Percentiles rank a stretch among this genome's conserved stretches.
Conservation (phyloP, 345 rosid species). For the Turnera subulata region DNA sequence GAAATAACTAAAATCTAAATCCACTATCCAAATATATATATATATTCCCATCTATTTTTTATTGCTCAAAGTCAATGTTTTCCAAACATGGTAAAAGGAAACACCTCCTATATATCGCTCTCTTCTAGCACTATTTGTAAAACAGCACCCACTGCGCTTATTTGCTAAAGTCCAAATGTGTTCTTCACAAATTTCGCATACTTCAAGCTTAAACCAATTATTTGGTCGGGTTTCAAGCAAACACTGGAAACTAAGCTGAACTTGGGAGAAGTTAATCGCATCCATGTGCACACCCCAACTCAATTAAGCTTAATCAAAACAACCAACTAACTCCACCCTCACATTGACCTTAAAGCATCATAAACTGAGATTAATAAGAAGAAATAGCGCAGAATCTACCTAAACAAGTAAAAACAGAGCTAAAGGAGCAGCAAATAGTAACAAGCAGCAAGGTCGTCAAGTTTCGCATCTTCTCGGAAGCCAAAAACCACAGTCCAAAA, state of each 20-base stretch:
- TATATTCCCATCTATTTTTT: too few species aligned
- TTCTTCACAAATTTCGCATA: too few species aligned
- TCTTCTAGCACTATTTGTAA: too few species aligned
- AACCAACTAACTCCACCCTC: background rate
- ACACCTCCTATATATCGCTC: too few species aligned
- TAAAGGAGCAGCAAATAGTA: conserved; percentile 33
- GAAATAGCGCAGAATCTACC: conserved; percentile 28
- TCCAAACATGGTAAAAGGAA: too few species aligned
- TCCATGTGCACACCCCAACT: background rate
- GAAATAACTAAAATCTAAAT: too few species aligned
- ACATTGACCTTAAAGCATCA: background rate
- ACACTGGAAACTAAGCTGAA: background rate
- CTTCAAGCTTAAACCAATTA: background rate
- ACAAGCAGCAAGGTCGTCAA: conserved; percentile 28
- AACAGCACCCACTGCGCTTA: too few species aligned
- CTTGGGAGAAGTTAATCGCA: background rate
- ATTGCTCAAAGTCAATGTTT: too few species aligned
- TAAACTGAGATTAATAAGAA: background rate
- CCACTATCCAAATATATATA: too few species aligned
- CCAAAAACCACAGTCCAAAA: conserved; percentile 29
- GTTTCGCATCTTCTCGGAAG: conserved; percentile 44
- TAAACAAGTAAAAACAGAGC: conserved; percentile 39
- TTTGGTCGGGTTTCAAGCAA: background rate
- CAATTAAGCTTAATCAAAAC: background rate
- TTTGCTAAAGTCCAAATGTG: too few species aligned